phyloP scores from a whole-genome alignment of 208 protist genomes.

The Leishmania martiniquensis region DNA sequence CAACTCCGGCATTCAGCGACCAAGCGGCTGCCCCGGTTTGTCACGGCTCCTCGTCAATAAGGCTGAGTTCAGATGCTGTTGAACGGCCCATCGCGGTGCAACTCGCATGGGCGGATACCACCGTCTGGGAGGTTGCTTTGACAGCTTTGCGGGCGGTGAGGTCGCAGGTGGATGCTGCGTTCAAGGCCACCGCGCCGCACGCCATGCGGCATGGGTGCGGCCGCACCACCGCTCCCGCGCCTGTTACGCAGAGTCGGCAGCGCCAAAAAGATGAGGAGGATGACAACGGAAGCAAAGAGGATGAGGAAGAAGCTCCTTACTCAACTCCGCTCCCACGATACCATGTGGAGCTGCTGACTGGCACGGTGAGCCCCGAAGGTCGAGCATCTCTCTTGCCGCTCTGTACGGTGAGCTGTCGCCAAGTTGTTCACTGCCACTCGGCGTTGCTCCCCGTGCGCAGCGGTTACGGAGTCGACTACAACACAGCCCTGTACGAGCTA shows the following conservation, averaged over 20 bases:
- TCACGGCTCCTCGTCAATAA: not conserved
- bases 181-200: not conserved
- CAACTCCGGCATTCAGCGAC: not conserved
- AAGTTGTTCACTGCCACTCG: constrained; percentile 39
- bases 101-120: constrained; percentile 65
- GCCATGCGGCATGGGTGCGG: not conserved
- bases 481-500: constrained; percentile 43
- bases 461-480: constrained; percentile 31
- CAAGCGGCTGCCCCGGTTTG: not conserved
- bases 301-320: constrained; percentile 22
- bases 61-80: not conserved
- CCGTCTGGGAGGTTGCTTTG: constrained; percentile 45
- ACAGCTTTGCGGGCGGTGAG: constrained; percentile 40
- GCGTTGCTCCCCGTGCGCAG: constrained; percentile 39
- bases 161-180: constrained; percentile 24
- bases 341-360: constrained; percentile 46
- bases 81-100: constrained; percentile 38
- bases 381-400: constrained; percentile 42
- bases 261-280: not conserved
- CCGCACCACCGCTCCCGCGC: not conserved
- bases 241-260: not conserved
- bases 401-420: constrained; percentile 56
- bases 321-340: constrained; percentile 39
- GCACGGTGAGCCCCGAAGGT: constrained; percentile 44
- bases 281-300: not conserved